Evolutionary conservation across 2,329 filamentous ascomycete genomes (phyloP), one percentile per base, ranked within the genome.

Genomic region (Erysiphe pisi): DNA sequence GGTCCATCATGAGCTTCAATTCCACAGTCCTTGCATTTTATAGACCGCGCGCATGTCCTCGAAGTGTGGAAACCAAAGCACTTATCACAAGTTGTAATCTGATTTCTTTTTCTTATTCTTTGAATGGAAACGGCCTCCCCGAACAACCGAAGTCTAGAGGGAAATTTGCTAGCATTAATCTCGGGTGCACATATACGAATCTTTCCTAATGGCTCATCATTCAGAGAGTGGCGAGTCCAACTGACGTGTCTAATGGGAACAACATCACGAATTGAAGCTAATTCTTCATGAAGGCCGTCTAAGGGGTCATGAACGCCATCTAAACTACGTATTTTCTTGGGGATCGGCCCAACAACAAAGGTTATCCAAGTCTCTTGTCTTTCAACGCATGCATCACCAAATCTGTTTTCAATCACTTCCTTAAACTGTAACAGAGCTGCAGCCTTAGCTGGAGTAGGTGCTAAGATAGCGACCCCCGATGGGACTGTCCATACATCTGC

Each of bases 341-440:
- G 49, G 9, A 56, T 56, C 49, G 49, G 49, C n/a, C 18, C 49
- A 4, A 56, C 49, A 56, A 56, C 18, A 56, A 56, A 16, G 4
- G 49, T 56, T 56, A 8, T 56, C 49, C n/a, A 56, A 56, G 49
- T 56, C 49, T 56, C 49, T 56, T 56, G 49, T 56, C 49, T 56
- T 56, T 56, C 49, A 14, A 56, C 9, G 22, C 9, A 14, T 56
- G 49, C 49, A 56, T 56, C n/a, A 14, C 49, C 18, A 56, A 56
- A 56, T 56, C 4, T 56, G 9, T 56, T 56, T 56, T 56, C 49
- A n/a, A 56, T 56, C 4, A 4, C 49, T 56, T n/a, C 49, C n/a
- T 56, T 56, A 1, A 14, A 56, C 12, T 56, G 49, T 56, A 56
- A 20, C 1, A 16, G 49, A 56, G 49, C 9, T 4, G n/a, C 16